These are phyloP conservation scores for Kodamaea neixiangensis DNA, from an alignment of 805 yeast genomes.

Conservation along the genomic window DNA sequence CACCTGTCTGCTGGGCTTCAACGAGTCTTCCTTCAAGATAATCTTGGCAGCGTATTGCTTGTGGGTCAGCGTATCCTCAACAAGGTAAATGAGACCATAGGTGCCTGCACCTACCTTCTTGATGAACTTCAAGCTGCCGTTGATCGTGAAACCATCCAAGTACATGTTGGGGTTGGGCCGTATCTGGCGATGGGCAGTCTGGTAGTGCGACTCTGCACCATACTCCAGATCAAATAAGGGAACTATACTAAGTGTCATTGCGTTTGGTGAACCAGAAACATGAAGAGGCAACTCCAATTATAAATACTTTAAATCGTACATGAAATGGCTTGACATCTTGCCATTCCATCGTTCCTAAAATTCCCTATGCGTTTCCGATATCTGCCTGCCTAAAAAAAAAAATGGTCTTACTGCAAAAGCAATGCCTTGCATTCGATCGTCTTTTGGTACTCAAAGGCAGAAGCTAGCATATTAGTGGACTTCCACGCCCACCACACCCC, in stretches of 20 bases:
- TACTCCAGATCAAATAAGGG: conserved; percentile 1
- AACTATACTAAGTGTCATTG: conserved; percentile 8
- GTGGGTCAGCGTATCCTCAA: conserved; percentile 53
- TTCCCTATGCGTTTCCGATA: neutral
- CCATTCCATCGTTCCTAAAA: neutral
- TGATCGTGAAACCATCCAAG: conserved; percentile 27
- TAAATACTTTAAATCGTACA: neutral
- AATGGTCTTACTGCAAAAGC: neutral
- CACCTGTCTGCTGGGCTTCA: conserved; percentile 22
- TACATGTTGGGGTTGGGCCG: conserved; percentile 9
- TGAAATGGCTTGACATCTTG: neutral
- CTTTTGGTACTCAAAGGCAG: too few relatives aligned
- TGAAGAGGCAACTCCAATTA: neutral
- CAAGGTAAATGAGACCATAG: conserved; percentile 77
- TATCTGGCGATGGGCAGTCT: neutral
- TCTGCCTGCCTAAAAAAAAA: neutral
- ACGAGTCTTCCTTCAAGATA: conserved; percentile 50
- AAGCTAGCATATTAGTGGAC: too few relatives aligned
- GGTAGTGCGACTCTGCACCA: neutral
- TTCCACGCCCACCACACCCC: neutral
- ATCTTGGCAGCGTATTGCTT: conserved; percentile 70
- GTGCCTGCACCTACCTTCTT: conserved; percentile 80
- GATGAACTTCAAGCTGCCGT: conserved; percentile 41
- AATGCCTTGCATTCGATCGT: neutral
- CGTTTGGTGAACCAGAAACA: neutral